These are phyloP conservation scores for Colletotrichum sp. DNA, from an alignment of 2,329 filamentous ascomycete species.

Conservation along the genomic window DNA sequence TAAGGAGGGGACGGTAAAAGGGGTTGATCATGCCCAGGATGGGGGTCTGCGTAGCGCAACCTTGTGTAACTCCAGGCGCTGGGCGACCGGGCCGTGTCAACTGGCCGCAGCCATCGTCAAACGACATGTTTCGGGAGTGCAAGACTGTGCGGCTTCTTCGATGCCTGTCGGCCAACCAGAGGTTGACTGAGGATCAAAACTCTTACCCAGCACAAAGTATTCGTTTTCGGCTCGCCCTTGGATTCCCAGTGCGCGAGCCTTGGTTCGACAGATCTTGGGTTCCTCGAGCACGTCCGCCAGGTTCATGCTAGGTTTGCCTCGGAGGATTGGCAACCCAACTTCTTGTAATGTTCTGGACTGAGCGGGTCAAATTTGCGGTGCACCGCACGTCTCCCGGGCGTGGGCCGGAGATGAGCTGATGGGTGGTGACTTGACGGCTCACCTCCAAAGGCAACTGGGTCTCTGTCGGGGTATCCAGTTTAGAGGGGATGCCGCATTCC, in stretches of 20 bases:
- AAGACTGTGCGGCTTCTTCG: background rate
- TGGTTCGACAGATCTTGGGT: background rate
- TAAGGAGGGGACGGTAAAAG: background rate
- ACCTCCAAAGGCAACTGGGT: background rate
- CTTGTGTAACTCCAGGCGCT: background rate
- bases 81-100: background rate
- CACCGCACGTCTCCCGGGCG: background rate
- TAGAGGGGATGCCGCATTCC: slow-evolving; percentile 4
- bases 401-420: slow-evolving; percentile 6
- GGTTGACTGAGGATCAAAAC: background rate
- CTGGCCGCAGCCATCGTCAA: slow-evolving; percentile 10
- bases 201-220: background rate
- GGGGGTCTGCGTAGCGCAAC: slow-evolving; percentile 7
- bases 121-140: slow-evolving; percentile 2
- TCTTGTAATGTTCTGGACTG: background rate
- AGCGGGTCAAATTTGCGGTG: background rate
- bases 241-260: background rate
- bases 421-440: background rate
- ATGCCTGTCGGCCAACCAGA: background rate
- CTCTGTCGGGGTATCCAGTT: background rate
- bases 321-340: background rate
- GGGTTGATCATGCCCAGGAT: background rate
- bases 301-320: background rate
- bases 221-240: background rate
- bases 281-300: background rate